phyloP scores from a whole-genome alignment of 1,139 yeast genomes.

The Yamadazyma songkhlaensis region DNA sequence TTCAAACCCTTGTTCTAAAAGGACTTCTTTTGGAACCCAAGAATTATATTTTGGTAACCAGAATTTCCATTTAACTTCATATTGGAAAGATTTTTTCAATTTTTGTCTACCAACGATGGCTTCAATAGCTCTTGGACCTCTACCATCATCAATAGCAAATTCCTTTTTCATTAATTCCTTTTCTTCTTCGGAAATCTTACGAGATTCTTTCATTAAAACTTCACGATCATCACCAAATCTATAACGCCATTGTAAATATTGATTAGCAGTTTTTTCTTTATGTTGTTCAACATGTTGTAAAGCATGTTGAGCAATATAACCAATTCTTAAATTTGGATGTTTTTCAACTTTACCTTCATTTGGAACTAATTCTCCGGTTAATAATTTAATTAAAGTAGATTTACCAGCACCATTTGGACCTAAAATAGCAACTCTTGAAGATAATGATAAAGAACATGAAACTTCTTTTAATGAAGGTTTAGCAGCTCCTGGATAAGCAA shows the following conservation, averaged over 20 bases:
- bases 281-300: conserved; percentile 96
- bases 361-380: conserved; percentile 91
- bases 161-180: conserved; percentile 74
- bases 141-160: conserved; percentile 80
- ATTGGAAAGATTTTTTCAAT: conserved; percentile 93
- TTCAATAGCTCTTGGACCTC: conserved; percentile 85
- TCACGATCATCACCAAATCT: conserved; percentile 98
- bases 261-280: conserved; percentile 96
- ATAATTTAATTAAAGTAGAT: conserved; percentile 86
- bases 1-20: conserved; percentile 79
- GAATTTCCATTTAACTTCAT: conserved; percentile 91
- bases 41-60: conserved; percentile 94
- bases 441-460: conserved; percentile 82
- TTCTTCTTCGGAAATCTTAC: conserved; percentile 85
- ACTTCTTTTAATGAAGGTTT: conserved; percentile 80
- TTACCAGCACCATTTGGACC: conserved; percentile 99
- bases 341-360: conserved; percentile 88
- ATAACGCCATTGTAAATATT: conserved; percentile 97
- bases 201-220: conserved; percentile 86
- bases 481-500: conserved; percentile 83
- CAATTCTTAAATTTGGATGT: conserved; percentile 97
- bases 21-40: conserved; percentile 83
- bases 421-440: conserved; percentile 92
- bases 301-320: conserved; percentile 98
- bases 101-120: conserved; percentile 97